Conservation (phyloP, 768 basidiomycete genomes). For the Rhizopogon vesiculosus region DNA sequence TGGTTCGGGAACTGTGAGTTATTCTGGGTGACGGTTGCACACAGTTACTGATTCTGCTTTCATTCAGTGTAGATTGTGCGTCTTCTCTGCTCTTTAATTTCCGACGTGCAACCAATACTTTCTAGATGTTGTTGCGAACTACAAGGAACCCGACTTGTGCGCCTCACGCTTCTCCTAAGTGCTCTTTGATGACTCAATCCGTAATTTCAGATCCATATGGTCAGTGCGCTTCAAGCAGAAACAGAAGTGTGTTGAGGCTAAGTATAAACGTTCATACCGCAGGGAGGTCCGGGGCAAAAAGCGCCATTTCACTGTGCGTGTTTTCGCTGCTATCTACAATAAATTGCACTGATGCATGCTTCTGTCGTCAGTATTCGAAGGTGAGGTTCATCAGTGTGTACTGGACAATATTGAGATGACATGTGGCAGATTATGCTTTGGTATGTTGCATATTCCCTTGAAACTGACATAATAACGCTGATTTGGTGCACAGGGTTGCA, state of each 20-base stretch:
- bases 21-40: neutral
- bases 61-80: slow-evolving; percentile 67
- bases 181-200: neutral
- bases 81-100: slow-evolving; percentile 2
- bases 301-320: slow-evolving; percentile 76
- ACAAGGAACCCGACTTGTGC: slow-evolving; percentile 75
- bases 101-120: neutral
- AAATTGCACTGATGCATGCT: neutral
- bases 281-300: slow-evolving; percentile 90
- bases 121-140: slow-evolving; percentile 69
- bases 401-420: slow-evolving; percentile 1
- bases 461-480: neutral
- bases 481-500: slow-evolving; percentile 67
- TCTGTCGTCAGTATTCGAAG: slow-evolving; percentile 65
- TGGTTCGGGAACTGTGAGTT: slow-evolving; percentile 71
- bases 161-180: slow-evolving; percentile 19
- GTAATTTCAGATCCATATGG: slow-evolving; percentile 67
- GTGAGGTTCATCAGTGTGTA: slow-evolving; percentile 28
- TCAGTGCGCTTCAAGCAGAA: slow-evolving; percentile 36
- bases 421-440: slow-evolving; percentile 78
- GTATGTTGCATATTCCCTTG: slow-evolving; percentile 33
- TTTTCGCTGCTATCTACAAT: neutral
- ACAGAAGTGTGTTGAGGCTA: slow-evolving; percentile 18
- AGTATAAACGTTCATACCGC: slow-evolving; percentile 17
- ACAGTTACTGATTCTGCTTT: neutral